These are phyloP conservation scores for Geotrichum reessii DNA, from an alignment of 1,139 yeast genomes.

Conservation along the genomic window DNA sequence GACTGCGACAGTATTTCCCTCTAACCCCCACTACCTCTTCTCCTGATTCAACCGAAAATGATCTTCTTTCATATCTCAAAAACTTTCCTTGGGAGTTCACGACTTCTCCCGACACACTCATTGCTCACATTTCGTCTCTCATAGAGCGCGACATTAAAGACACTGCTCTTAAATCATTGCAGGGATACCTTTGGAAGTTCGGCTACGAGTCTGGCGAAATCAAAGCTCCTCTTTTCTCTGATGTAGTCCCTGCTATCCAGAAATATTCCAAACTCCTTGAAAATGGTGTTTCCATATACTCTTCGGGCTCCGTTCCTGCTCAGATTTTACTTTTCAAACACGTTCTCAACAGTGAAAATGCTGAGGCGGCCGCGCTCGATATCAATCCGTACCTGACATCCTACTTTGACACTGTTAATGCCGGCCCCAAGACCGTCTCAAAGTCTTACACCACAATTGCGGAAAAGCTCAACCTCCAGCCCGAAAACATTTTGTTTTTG, in stretches of 20 bases:
- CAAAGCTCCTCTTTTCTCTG: conserved; percentile 69
- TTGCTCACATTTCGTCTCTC: conserved; percentile 48
- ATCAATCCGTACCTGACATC: conserved; percentile 53
- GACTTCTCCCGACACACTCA: conserved; percentile 32
- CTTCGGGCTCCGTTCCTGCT: conserved; percentile 88
- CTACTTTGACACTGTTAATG: conserved; percentile 79
- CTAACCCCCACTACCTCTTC: conserved; percentile 14
- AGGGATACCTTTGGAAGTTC: conserved; percentile 74
- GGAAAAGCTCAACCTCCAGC: conserved; percentile 39
- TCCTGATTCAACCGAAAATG: conserved; percentile 1
- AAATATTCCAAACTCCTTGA: conserved; percentile 30
- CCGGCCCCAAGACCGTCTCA: conserved; percentile 63
- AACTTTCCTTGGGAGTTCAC: conserved; percentile 44
- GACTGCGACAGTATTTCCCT: conserved; percentile 11
- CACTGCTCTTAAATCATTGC: conserved; percentile 67
- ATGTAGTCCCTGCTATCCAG: conserved; percentile 58
- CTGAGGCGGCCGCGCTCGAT: conserved; percentile 38
- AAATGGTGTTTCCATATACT: conserved; percentile 57
- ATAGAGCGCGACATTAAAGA: conserved; percentile 72
- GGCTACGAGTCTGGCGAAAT: conserved; percentile 75
- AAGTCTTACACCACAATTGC: conserved; percentile 57
- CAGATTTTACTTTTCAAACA: conserved; percentile 71
- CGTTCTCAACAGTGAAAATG: conserved; percentile 40
- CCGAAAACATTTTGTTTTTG: conserved; percentile 51
- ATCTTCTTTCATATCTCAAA: conserved; percentile 33